Evolutionary conservation across 2,329 filamentous ascomycete genomes (phyloP), one percentile per base, ranked within the genome.

Genomic region (Capronia americana): DNA sequence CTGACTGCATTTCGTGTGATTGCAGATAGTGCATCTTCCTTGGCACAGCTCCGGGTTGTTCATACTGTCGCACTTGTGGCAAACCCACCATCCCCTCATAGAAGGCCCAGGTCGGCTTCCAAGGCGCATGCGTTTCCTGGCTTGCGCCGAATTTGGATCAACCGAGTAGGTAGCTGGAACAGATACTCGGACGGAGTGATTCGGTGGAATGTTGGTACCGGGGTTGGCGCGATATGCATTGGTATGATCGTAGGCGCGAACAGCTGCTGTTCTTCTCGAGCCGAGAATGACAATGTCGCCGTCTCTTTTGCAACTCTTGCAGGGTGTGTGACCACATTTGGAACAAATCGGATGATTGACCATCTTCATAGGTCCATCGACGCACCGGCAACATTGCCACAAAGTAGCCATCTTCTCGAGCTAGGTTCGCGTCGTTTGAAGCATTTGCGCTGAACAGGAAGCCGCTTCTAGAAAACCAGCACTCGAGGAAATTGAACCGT

Each of bases 21-120:
- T 14, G 58, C 71, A 72, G 26, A 53, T 20, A 17, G 56, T 48
- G 41, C 70, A 71, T 50, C n/a, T 57, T 11, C 62, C 64, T 7
- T 63, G 44, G 46, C 41, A 28, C 26, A 71, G 48, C 2, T 20
- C 58, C 2, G 68, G 69, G 44, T 70, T 73, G 65, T 71, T 70
- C 57, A 68, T 44, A 57, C 70, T 64, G 4, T 30, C 4, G 20
- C 65, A 62, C 12, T 64, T 55, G 51, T 68, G 63, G 24, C 69
- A 70, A 20, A 34, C 32, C 70, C 70, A 72, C 63, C 61, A 72
- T 2, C 65, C 64, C 20, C 50, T 50, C 66, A 62, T 66, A 5
- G 66, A 59, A 32, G 63, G 57, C 30, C 46, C 23, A 53, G 48
- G 26, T 26, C 53, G 26, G 17, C 28, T 55, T n/a, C 48, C 46